These are phyloP conservation scores for Scytalidium lignicola DNA, from an alignment of 2,329 filamentous ascomycete genomes.

Conservation along the genomic window DNA sequence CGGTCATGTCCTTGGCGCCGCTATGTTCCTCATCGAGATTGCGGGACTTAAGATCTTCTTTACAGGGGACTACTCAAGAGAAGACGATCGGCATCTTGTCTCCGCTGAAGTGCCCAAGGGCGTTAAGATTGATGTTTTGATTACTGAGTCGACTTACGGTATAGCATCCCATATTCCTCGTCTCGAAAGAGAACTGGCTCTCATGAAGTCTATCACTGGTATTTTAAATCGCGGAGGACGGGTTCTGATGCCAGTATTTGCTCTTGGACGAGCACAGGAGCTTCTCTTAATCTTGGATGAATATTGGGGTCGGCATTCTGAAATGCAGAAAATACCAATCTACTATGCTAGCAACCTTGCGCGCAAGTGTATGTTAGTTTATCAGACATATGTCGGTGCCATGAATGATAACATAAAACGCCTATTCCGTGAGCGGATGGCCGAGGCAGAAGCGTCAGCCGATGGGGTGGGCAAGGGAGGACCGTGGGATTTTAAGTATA, in stretches of 20 bases:
- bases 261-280: conserved; percentile 89
- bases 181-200: conserved; percentile 80
- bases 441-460: conserved; percentile 77
- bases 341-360: conserved; percentile 97
- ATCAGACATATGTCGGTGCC: conserved; percentile 94
- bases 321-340: conserved; percentile 87
- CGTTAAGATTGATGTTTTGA: conserved; percentile 91
- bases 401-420: conserved; percentile 99
- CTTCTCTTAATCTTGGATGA: conserved; percentile 91
- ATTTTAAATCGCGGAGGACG: conserved; percentile 89
- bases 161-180: conserved; percentile 91
- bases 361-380: conserved; percentile 96
- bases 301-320: conserved; percentile 87
- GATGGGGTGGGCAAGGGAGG: conserved; percentile 71
- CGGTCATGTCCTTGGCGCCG: conserved; percentile 94
- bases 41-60: conserved; percentile 96
- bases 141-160: conserved; percentile 96
- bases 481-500: conserved; percentile 95
- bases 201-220: conserved; percentile 93
- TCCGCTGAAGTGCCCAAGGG: conserved; percentile 85
- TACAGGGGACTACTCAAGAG: conserved; percentile 94
- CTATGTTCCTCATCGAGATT: conserved; percentile 98
- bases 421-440: conserved; percentile 88
- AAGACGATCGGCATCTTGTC: conserved; percentile 92
- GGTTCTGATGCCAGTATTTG: conserved; percentile 92